phyloP scores from a whole-genome alignment of 345 rosid genomes.

The Murraya koenigii region DNA sequence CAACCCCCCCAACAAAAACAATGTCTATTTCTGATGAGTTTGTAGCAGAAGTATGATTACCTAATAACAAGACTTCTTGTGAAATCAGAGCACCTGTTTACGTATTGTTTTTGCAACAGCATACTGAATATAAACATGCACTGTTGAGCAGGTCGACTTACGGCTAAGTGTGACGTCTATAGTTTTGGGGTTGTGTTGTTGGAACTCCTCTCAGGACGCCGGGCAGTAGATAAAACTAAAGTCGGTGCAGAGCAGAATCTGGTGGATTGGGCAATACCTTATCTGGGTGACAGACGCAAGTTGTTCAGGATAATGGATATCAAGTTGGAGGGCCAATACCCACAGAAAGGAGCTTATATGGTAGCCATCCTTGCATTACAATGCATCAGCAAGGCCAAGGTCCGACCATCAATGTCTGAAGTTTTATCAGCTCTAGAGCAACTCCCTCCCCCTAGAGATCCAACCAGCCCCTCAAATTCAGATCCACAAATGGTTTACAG shows the following conservation, averaged over 20 bases:
- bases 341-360: conserved; percentile 54
- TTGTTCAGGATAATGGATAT: conserved; percentile 72
- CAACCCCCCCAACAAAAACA: too few relatives aligned
- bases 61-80: neutral
- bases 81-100: neutral
- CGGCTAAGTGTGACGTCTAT: conserved; percentile 64
- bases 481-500: neutral
- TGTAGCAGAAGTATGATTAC: neutral
- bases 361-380: conserved; percentile 55
- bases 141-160: conserved; percentile 49
- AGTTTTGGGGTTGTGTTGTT: conserved; percentile 74
- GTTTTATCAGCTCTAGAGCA: conserved; percentile 45
- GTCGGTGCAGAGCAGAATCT: conserved; percentile 57
- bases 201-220: conserved; percentile 62
- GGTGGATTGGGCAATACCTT: conserved; percentile 76
- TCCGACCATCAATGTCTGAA: conserved; percentile 64
- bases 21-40: neutral
- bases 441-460: conserved; percentile 24
- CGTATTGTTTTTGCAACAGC: neutral
- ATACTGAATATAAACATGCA: neutral
- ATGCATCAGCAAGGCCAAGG: conserved; percentile 60
- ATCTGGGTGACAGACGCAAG: conserved; percentile 57
- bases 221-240: conserved; percentile 46
- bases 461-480: conserved; percentile 3
- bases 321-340: conserved; percentile 67